phyloP scores from a whole-genome alignment of 129 eudicot genomes.

The Escallonia rubra region DNA sequence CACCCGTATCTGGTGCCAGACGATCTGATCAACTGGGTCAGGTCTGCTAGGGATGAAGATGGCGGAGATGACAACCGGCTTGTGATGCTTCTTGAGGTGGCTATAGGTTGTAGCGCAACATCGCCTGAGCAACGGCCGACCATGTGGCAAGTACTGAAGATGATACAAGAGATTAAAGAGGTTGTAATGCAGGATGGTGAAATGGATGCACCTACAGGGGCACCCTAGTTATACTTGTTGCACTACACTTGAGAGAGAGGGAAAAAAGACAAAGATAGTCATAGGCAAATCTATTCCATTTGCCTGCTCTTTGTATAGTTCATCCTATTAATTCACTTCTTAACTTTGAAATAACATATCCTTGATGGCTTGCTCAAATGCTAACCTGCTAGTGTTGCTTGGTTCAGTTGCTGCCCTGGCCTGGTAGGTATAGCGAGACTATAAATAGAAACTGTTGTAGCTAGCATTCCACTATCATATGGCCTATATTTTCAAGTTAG shows the following conservation, averaged over 20 bases:
- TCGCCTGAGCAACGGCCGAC: conserved; percentile 88
- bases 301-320: neutral
- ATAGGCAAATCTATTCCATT: neutral
- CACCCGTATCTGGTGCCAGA: conserved; percentile 62
- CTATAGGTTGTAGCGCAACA: conserved; percentile 59
- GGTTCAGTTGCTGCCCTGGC: too few species aligned
- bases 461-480: too few species aligned
- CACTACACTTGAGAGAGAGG: neutral
- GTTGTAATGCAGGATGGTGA: conserved; percentile 33
- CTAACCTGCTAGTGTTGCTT: too few species aligned
- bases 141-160: conserved; percentile 93
- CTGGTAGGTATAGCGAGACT: too few species aligned
- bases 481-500: too few species aligned
- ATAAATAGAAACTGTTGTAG: too few species aligned
- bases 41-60: conserved; percentile 47
- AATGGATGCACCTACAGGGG: conserved; percentile 1
- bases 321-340: too few species aligned
- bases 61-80: conserved; percentile 46
- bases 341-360: too few species aligned
- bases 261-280: neutral
- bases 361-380: too few species aligned
- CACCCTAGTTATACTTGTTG: neutral
- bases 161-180: conserved; percentile 92
- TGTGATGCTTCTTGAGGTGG: conserved; percentile 72
- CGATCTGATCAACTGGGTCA: conserved; percentile 67